Evolutionary conservation across 2,329 filamentous ascomycete species (phyloP), one percentile per base, ranked within the genome.

Genomic region (Fusarium pseudograminearum): DNA sequence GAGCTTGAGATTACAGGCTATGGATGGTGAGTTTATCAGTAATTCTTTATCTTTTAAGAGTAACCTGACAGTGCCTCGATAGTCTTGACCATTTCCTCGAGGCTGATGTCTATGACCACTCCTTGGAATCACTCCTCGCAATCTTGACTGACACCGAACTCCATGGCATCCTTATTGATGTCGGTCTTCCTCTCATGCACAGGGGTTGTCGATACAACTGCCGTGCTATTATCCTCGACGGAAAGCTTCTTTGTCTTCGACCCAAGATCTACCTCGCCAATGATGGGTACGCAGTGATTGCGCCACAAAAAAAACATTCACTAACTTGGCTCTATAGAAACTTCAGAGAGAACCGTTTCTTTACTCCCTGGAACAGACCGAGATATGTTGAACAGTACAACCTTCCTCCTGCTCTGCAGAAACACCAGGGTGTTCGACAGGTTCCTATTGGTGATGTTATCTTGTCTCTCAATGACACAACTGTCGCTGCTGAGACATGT

Each of bases 251-350:
- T 20, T 82, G 91, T 61, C 90, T 96, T 60, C 83, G 91, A 14
- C 91, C 91, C 0, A 94, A 93, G 78, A 83, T 92, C 67, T 89
- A 40, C 73, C 84, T 94, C 8, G 90, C 90, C 48, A 90, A 91
- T 64, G 90, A 93, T 77, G 91, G 91, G 64, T 67, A 7, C 14
- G 50, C 51, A 28, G 8, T 33, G 9, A 0, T 45, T 52, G 2
- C 11, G 14, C 7, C 12, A 10, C 12, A 10, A 15, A 11, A 31
- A 15, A 15, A 11, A 28, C 4, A 10, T 15, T 9, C 14, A 30
- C 18, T 12, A 31, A 63, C 34, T 22, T 7, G 18, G 1, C 15
- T 24, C 3, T 28, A 14, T 15, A 66, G 63, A 28, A 72, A 80
- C 38, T 82, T 78, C 58, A 75, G 80, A n/a, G 81, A 83, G 66